phyloP scores from a whole-genome alignment of 2,329 filamentous ascomycete species.

The Fusarium clavum region DNA sequence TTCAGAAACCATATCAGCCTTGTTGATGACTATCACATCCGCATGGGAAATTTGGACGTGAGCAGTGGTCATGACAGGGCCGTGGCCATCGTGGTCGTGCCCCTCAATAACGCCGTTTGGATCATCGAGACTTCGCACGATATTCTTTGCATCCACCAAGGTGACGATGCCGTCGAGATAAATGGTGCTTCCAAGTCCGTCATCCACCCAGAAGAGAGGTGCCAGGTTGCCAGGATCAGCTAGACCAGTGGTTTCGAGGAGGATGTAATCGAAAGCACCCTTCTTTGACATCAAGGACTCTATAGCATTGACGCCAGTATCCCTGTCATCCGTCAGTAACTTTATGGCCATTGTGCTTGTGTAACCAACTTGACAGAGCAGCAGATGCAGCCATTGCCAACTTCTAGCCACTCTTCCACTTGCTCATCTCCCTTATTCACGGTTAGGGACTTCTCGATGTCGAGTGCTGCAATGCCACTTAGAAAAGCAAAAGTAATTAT shows the following conservation, averaged over 20 bases:
- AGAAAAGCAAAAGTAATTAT: slow-evolving; percentile 5
- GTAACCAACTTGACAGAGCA: slow-evolving; percentile 86
- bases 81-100: slow-evolving; percentile 64
- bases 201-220: slow-evolving; percentile 97
- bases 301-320: slow-evolving; percentile 92
- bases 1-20: slow-evolving; percentile 82
- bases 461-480: slow-evolving; percentile 70
- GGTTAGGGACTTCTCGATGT: slow-evolving; percentile 96
- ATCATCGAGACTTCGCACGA: slow-evolving; percentile 84
- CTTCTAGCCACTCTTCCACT: slow-evolving; percentile 93
- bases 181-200: slow-evolving; percentile 92
- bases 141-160: slow-evolving; percentile 93
- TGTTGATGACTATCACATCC: slow-evolving; percentile 95
- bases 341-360: no score
- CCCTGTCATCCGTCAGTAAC: slow-evolving; percentile 63
- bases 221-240: slow-evolving; percentile 96
- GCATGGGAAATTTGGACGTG: slow-evolving; percentile 98
- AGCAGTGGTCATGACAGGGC: slow-evolving; percentile 85
- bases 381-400: slow-evolving; percentile 97
- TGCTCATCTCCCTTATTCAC: slow-evolving; percentile 85
- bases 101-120: slow-evolving; percentile 65
- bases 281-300: slow-evolving; percentile 95
- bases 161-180: slow-evolving; percentile 98
- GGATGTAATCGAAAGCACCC: slow-evolving; percentile 95
- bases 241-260: slow-evolving; percentile 94